phyloP scores from a whole-genome alignment of 1,284 basidiomycete genomes.

The Cryptococcus sp. region DNA sequence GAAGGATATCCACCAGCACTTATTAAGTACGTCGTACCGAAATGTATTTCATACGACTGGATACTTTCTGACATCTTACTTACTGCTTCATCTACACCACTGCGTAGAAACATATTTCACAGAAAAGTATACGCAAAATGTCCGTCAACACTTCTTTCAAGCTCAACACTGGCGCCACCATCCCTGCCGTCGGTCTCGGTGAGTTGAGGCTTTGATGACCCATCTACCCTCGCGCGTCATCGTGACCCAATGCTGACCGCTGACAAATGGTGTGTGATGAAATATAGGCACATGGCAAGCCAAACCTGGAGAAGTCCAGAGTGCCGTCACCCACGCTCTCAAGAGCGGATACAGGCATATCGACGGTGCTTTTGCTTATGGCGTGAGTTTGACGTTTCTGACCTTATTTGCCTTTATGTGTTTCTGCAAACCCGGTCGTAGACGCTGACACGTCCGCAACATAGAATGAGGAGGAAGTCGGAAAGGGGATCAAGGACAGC shows the following conservation, averaged over 20 bases:
- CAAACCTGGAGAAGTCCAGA: slow-evolving; percentile 64
- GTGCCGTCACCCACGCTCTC: slow-evolving; percentile 68
- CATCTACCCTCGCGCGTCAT: background rate
- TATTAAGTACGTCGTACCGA: too few relatives aligned
- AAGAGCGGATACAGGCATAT: slow-evolving; percentile 73
- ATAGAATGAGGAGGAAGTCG: slow-evolving; percentile 81
- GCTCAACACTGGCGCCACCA: slow-evolving; percentile 66
- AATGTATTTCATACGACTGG: too few relatives aligned
- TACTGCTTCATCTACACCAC: background rate
- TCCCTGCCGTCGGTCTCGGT: slow-evolving; percentile 68
- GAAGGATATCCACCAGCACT: too few relatives aligned
- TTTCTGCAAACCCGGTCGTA: background rate
- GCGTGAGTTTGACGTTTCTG: slow-evolving; percentile 6
- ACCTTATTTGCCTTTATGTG: background rate
- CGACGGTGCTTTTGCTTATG: slow-evolving; percentile 68
- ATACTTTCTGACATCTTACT: background rate
- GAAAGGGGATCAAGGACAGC: slow-evolving; percentile 73
- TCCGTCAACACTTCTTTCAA: slow-evolving; percentile 55
- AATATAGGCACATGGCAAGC: slow-evolving; percentile 71
- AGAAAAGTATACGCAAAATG: background rate
- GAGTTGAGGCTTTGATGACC: background rate
- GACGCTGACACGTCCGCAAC: background rate
- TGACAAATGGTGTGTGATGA: background rate
- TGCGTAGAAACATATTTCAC: background rate
- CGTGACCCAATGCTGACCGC: background rate